Evolutionary conservation across 352 stramenopile genomes (phyloP), one percentile per base, ranked within the genome.

Genomic region (Pythium aquatile): DNA sequence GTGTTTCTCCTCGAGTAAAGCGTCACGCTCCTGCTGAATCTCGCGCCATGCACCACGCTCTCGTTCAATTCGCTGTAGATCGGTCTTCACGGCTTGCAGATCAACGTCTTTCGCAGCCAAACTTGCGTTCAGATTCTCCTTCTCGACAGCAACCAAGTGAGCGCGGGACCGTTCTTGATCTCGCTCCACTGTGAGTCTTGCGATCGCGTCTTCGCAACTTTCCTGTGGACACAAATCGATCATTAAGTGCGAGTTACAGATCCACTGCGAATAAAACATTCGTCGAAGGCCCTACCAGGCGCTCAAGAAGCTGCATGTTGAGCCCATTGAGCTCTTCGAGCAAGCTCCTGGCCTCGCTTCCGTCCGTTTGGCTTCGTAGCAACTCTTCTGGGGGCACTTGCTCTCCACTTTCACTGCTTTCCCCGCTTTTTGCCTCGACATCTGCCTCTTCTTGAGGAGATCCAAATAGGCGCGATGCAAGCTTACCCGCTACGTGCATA

Each of bases 301-400:
- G 78, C 58, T 91, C 80, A 59, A 94, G 80, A 1, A 94, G 65
- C 72, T 90, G 77, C 85, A 94, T 92, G 37, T 94, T 94, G 16
- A 94, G 77, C 0, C 81, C 81, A 64, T 94, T 94, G 9, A 94
- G 74, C 55, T 94, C 85, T 59, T 94, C 81, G 29, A 94, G 64
- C 47, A 94, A 73, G 52, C 83, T 94, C 29, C 83, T 87, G n/a
- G 77, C 77, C 35, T 92, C 77, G 9, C 67, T 58, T 24, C 55
- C 55, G 30, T 77, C 76, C 13, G 48, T 63, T 11, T 72, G 26
- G 66, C 44, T 79, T 65, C 58, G 24, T 1, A 63, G 17, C 2
- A 61, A 39, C 1, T 85, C 64, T 9, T 65, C 65, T 11, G 49
- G 37, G 11, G 28, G 37, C 29, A 58, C 48, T n/a, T 48, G 33